phyloP scores from a whole-genome alignment of 495 filamentous ascomycete species.

The Tuber microsphaerosporum region DNA sequence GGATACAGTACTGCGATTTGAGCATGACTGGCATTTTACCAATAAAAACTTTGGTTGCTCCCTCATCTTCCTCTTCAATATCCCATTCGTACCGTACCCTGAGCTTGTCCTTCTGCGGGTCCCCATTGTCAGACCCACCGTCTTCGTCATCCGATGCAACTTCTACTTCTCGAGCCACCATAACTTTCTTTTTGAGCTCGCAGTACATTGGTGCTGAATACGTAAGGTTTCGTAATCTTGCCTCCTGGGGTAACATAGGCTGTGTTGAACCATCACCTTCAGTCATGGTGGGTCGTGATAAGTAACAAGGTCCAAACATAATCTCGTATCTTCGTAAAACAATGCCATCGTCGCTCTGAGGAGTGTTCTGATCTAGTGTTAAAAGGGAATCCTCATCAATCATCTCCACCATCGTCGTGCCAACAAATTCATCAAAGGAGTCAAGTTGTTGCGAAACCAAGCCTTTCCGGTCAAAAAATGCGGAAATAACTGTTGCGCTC shows the following conservation, averaged over 20 bases:
- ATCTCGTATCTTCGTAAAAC: conserved; percentile 85
- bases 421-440: conserved; percentile 95
- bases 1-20: conserved; percentile 84
- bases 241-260: conserved; percentile 81
- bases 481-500: conserved; percentile 61
- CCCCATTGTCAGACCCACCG: conserved; percentile 42
- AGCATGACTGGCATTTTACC: conserved; percentile 97
- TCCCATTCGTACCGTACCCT: conserved; percentile 44
- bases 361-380: conserved; percentile 78
- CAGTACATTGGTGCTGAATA: conserved; percentile 88
- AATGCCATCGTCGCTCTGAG: conserved; percentile 67
- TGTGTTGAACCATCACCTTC: conserved; percentile 83
- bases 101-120: conserved; percentile 50
- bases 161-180: conserved; percentile 69
- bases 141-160: conserved; percentile 55
- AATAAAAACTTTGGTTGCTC: conserved; percentile 63
- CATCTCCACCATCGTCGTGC: conserved; percentile 83
- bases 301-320: conserved; percentile 75
- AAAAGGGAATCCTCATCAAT: conserved; percentile 81
- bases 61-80: conserved; percentile 43
- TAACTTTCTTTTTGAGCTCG: conserved; percentile 69
- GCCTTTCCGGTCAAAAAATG: conserved; percentile 92
- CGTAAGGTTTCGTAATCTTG: conserved; percentile 86
- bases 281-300: conserved; percentile 78
- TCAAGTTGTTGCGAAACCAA: conserved; percentile 96